Conservation (phyloP, 2,329 filamentous ascomycete species). For the Venturia effusa region DNA sequence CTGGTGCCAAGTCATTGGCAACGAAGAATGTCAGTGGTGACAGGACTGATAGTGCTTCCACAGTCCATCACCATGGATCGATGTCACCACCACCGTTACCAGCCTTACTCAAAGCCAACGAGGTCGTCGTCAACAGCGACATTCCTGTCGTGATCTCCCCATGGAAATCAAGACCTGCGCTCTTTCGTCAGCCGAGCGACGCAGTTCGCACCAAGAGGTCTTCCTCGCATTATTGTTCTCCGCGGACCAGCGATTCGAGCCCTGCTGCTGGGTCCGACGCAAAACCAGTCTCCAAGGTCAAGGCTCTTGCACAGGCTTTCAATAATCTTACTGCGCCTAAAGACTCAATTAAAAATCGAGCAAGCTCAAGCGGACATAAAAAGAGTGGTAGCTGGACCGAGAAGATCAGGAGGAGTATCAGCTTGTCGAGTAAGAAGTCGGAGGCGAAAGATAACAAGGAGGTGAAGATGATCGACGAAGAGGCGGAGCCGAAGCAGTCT, state of each 20-base stretch:
- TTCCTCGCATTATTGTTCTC: neutral
- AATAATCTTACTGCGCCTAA: neutral
- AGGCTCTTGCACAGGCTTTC: neutral
- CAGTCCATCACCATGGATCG: neutral
- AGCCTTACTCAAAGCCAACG: neutral
- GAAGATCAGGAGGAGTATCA: neutral
- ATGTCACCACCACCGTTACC: neutral
- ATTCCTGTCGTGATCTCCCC: neutral
- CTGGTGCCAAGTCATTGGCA: neutral
- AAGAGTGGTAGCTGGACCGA: conserved; percentile 1
- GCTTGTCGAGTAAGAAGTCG: neutral
- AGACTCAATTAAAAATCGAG: neutral
- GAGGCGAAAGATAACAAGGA: neutral
- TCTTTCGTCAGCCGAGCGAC: neutral
- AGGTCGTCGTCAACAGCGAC: neutral
- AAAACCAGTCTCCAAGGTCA: neutral
- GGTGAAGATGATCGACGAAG: neutral
- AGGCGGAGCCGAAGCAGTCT: neutral
- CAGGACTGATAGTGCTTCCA: neutral
- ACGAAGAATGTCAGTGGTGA: neutral
- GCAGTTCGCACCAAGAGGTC: neutral
- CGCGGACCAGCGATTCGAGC: neutral
- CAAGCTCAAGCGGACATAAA: neutral
- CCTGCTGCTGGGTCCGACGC: neutral
- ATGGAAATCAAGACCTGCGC: neutral